Evolutionary conservation across 805 yeast species (phyloP).

Genomic region (Yamadazyma sp.): DNA sequence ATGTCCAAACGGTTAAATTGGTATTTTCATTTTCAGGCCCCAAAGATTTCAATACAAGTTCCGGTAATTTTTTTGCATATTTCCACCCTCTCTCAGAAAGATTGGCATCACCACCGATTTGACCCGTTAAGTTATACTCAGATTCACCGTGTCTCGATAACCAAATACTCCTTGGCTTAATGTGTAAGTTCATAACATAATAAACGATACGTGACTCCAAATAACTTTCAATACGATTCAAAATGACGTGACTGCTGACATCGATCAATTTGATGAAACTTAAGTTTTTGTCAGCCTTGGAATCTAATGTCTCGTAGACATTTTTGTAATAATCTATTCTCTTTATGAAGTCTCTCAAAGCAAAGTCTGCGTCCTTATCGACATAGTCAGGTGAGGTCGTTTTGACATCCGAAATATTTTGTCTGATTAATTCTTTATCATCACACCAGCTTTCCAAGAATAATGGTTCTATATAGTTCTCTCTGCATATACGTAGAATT

Average conservation of each 20-base stretch:
- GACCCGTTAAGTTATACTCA: constrained; percentile 86
- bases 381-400: constrained; percentile 82
- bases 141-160: constrained; percentile 96
- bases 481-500: constrained; percentile 60
- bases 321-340: constrained; percentile 75
- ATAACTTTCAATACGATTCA: constrained; percentile 84
- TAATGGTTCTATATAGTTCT: constrained; percentile 78
- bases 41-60: constrained; percentile 64
- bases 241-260: constrained; percentile 82
- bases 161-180: constrained; percentile 90
- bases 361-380: constrained; percentile 66
- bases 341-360: constrained; percentile 67
- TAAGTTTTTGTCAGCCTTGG: constrained; percentile 55
- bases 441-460: constrained; percentile 92
- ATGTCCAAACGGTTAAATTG: constrained; percentile 88
- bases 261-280: constrained; percentile 88
- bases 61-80: constrained; percentile 81
- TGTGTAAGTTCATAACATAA: constrained; percentile 93
- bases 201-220: constrained; percentile 90
- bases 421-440: constrained; percentile 71
- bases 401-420: constrained; percentile 83
- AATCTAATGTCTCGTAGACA: constrained; percentile 74
- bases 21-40: constrained; percentile 53
- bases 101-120: constrained; percentile 93
- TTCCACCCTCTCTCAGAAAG: constrained; percentile 80